phyloP scores from a whole-genome alignment of 1,139 yeast species.

The Taphrina betulina region DNA sequence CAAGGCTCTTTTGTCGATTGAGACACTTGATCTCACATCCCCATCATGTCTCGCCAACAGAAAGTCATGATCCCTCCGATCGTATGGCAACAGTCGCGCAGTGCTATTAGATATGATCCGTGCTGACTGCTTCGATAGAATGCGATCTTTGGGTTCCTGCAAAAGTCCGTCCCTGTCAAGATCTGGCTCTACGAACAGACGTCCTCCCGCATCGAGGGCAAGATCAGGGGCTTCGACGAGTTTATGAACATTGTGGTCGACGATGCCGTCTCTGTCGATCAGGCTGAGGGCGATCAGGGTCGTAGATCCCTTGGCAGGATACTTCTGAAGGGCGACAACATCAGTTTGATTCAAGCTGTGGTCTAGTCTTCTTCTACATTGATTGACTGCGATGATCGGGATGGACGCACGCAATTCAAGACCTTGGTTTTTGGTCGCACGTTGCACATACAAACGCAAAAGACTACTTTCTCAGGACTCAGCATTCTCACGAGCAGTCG shows the following conservation, averaged over 20 bases:
- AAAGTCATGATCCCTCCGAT: constrained; percentile 37
- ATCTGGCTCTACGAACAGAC: constrained; percentile 90
- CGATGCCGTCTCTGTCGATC: constrained; percentile 70
- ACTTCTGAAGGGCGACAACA: constrained; percentile 88
- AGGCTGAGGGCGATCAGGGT: constrained; percentile 43
- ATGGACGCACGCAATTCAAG: too few relatives aligned
- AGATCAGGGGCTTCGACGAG: constrained; percentile 89
- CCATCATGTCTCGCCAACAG: constrained; percentile 33
- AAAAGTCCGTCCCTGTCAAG: constrained; percentile 73
- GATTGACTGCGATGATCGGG: too few relatives aligned
- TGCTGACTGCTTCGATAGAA: constrained; percentile 45
- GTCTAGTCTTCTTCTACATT: too few relatives aligned
- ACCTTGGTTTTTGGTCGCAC: not conserved
- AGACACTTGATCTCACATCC: too few relatives aligned
- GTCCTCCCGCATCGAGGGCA: constrained; percentile 74
- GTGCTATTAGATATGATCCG: not conserved
- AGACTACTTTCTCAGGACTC: too few relatives aligned
- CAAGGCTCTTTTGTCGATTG: too few relatives aligned
- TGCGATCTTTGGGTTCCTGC: constrained; percentile 80
- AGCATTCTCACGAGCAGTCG: too few relatives aligned
- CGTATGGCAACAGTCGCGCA: constrained; percentile 8
- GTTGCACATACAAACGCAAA: not conserved
- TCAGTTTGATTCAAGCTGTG: constrained; percentile 59
- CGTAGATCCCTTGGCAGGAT: constrained; percentile 55
- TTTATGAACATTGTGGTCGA: constrained; percentile 95